Percentiles rank a stretch among this genome's conserved stretches.
These are phyloP conservation scores for Labyrinthula sp. DNA, from an alignment of 352 stramenopile species.

Conservation along the genomic window DNA sequence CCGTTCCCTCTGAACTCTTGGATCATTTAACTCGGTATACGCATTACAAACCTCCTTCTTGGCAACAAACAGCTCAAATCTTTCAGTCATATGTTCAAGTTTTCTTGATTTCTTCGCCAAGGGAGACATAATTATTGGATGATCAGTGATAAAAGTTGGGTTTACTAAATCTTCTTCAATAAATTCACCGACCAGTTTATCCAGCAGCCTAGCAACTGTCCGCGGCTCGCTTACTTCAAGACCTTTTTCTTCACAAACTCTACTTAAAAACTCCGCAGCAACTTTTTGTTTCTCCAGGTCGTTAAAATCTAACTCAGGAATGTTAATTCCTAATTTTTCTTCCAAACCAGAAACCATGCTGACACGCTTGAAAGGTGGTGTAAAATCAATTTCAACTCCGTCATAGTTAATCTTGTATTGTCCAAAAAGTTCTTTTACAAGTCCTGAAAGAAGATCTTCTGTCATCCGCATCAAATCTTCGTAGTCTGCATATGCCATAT, in stretches of 20 bases:
- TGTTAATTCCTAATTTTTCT: conserved; percentile 53
- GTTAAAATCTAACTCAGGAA: no score
- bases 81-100: conserved; percentile 76
- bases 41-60: conserved; percentile 86
- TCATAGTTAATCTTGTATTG: conserved; percentile 79
- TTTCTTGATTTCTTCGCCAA: conserved; percentile 54
- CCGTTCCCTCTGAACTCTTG: conserved; percentile 76
- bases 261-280: conserved; percentile 24
- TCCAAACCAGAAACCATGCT: conserved; percentile 83
- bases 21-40: conserved; percentile 97
- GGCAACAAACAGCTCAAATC: conserved; percentile 92
- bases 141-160: conserved; percentile 92
- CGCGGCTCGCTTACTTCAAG: conserved; percentile 27
- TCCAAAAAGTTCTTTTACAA: conserved; percentile 87
- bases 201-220: conserved; percentile 62
- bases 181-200: conserved; percentile 90
- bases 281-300: conserved; percentile 37
- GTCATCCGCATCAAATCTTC: conserved; percentile 90
- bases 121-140: conserved; percentile 88
- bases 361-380: conserved; percentile 84
- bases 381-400: conserved; percentile 74
- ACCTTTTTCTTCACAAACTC: conserved; percentile 20
- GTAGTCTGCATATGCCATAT: conserved; percentile 94
- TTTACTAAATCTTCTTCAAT: conserved; percentile 68
- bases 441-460: conserved; percentile 82